Evolutionary conservation across 805 yeast species (phyloP).

Genomic region (Candida anglica): DNA sequence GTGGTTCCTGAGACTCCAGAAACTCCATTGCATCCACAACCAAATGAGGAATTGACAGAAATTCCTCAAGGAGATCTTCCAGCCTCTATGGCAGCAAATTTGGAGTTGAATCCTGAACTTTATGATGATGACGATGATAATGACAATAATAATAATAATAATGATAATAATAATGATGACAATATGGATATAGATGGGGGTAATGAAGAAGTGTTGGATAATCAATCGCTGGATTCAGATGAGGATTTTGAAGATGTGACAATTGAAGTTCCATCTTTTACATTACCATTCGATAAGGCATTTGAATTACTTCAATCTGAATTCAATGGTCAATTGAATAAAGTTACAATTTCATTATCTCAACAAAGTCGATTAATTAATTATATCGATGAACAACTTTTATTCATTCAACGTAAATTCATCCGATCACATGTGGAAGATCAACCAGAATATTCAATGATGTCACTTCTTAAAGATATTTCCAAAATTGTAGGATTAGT

Average conservation of each 20-base stretch:
- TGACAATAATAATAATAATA: background rate
- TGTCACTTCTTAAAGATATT: conserved; percentile 22
- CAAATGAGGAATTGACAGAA: conserved; percentile 27
- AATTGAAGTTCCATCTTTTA: conserved; percentile 10
- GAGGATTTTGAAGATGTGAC: background rate
- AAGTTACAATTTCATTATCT: conserved; percentile 8
- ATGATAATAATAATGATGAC: background rate
- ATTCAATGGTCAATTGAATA: conserved; percentile 6
- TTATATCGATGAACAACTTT: conserved; percentile 31
- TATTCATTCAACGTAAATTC: conserved; percentile 30
- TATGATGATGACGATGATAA: conserved; percentile 21
- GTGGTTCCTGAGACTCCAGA: conserved; percentile 16
- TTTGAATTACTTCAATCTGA: conserved; percentile 11
- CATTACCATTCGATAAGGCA: conserved; percentile 28
- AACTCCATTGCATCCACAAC: conserved; percentile 32
- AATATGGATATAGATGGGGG: background rate
- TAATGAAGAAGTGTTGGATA: background rate
- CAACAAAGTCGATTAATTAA: conserved; percentile 37
- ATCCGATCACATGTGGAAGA: conserved; percentile 33
- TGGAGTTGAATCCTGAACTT: conserved; percentile 39
- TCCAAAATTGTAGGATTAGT: conserved; percentile 21
- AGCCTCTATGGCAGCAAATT: conserved; percentile 13
- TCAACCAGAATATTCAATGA: conserved; percentile 17
- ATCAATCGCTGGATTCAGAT: too few species aligned
- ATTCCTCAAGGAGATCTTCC: conserved; percentile 23